Conservation (phyloP, 176 grass and related monocot genomes). For the Triticum timopheevii region DNA sequence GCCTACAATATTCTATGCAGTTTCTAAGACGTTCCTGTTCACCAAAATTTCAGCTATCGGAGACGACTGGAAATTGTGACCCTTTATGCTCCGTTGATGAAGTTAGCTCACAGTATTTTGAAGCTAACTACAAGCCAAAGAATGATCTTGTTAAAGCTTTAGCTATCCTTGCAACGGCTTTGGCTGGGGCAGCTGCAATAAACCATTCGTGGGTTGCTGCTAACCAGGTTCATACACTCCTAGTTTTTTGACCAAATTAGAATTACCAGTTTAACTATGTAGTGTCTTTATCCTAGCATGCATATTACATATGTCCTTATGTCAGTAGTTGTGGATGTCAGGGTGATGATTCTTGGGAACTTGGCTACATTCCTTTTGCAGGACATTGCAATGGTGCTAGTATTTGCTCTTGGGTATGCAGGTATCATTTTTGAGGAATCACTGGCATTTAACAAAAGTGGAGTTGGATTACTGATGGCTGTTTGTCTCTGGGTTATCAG, state of each 20-base stretch:
- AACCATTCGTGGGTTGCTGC: slow-evolving; percentile 97
- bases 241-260: slow-evolving; percentile 3
- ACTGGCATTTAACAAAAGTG: slow-evolving; percentile 96
- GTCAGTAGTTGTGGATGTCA: background rate
- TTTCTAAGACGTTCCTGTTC: background rate
- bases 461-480: slow-evolving; percentile 91
- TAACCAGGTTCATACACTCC: slow-evolving; percentile 61
- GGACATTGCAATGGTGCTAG: slow-evolving; percentile 92
- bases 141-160: slow-evolving; percentile 87
- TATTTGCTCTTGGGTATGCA: slow-evolving; percentile 89
- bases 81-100: slow-evolving; percentile 93
- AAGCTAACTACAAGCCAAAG: slow-evolving; percentile 82
- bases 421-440: slow-evolving; percentile 98
- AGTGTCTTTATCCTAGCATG: background rate
- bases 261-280: slow-evolving; percentile 6
- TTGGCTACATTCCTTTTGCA: slow-evolving; percentile 45
- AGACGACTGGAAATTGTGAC: slow-evolving; percentile 68
- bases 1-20: background rate
- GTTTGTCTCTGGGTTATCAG: slow-evolving; percentile 93
- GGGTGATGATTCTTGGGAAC: background rate
- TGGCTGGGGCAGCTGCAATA: slow-evolving; percentile 81
- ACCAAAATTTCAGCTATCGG: slow-evolving; percentile 54
- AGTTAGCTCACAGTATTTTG: slow-evolving; percentile 78
- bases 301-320: background rate
- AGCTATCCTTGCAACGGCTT: slow-evolving; percentile 59